phyloP scores from a whole-genome alignment of 192 early-diverging fungal genomes.

The Dissophora ornata region DNA sequence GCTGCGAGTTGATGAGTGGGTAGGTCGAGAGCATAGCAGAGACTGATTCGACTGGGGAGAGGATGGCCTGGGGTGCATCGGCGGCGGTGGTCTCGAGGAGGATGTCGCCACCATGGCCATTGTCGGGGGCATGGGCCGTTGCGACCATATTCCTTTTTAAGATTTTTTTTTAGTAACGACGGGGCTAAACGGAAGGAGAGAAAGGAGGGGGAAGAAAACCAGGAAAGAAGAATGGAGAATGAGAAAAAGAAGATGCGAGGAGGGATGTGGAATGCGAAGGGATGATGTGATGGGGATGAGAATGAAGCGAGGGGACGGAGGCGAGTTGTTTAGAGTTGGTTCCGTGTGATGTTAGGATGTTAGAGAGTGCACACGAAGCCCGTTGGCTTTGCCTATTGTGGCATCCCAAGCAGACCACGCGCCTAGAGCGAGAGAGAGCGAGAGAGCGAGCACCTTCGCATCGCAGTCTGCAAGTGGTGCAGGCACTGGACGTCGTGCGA shows the following conservation, averaged over 20 bases:
- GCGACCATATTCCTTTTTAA: constrained; percentile 27
- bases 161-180: not conserved
- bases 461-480: too few species aligned
- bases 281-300: not conserved
- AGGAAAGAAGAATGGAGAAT: not conserved
- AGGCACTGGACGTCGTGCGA: too few species aligned
- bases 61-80: not conserved
- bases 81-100: not conserved
- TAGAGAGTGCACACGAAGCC: too few species aligned
- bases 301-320: not conserved
- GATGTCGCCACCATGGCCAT: not conserved
- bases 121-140: constrained; percentile 17
- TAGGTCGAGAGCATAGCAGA: constrained; percentile 8
- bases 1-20: constrained; percentile 33
- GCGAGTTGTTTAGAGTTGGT: too few species aligned
- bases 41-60: not conserved
- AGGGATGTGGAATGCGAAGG: too few species aligned
- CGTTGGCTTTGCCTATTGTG: too few species aligned
- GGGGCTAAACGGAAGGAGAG: not conserved
- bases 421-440: too few species aligned
- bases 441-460: too few species aligned
- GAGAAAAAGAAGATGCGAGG: not conserved
- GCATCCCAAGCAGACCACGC: too few species aligned
- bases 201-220: not conserved
- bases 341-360: too few species aligned